Percentiles rank a stretch among this genome's conserved stretches.
phyloP scores from a whole-genome alignment of 73 alveolate species.

The Paramecium caudatum region DNA sequence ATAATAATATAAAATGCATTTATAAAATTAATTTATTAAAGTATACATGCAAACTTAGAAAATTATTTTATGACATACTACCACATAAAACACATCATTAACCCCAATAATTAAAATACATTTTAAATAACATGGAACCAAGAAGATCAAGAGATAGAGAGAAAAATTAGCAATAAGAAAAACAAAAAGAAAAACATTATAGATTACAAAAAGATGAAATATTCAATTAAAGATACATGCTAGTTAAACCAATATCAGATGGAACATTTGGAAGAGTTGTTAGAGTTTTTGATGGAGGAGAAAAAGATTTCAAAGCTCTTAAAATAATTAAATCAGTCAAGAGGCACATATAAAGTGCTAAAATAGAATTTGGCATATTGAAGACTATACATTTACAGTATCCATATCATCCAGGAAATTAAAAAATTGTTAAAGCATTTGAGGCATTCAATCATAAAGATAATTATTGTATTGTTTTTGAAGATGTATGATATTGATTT shows the following conservation, averaged over 20 bases:
- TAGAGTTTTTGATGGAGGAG: constrained; percentile 58
- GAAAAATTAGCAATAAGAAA: constrained; percentile 12
- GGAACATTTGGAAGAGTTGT: constrained; percentile 95
- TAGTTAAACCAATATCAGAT: constrained; percentile 75
- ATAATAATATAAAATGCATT: too few species aligned
- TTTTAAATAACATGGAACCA: neutral
- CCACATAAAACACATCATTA: too few species aligned
- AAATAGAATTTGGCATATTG: constrained; percentile 82
- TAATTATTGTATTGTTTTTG: constrained; percentile 70
- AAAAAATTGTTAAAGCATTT: constrained; percentile 59
- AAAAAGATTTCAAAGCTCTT: constrained; percentile 78
- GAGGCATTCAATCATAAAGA: constrained; percentile 63
- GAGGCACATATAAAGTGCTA: constrained; percentile 93
- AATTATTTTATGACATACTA: too few species aligned
- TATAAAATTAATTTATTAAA: too few species aligned
- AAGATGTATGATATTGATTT: constrained; percentile 23
- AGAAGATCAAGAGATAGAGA: constrained; percentile 60
- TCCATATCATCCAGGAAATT: constrained; percentile 64
- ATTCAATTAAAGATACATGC: constrained; percentile 66
- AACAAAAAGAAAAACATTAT: constrained; percentile 56
- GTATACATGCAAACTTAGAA: too few species aligned
- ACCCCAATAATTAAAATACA: constrained; percentile 23
- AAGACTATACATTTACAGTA: constrained; percentile 76
- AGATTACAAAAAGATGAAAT: constrained; percentile 47
- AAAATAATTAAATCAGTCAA: constrained; percentile 93